Evolutionary conservation across 148 eudicot species (phyloP).

Genomic region (Linanthus parryae): DNA sequence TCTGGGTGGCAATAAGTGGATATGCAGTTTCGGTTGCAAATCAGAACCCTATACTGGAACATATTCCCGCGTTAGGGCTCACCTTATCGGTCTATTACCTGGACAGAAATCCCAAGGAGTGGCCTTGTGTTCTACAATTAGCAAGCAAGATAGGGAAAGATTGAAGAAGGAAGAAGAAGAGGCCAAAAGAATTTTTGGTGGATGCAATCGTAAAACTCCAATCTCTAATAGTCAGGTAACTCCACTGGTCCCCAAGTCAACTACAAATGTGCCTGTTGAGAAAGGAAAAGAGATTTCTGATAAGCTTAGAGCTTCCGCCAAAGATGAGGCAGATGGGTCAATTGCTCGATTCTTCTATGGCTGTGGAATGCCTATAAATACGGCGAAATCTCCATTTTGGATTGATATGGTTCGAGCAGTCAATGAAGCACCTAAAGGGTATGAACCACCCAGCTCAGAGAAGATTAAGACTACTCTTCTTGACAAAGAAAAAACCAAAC

Average conservation of each 20-base stretch:
- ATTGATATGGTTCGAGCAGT: neutral
- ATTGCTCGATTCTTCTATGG: constrained; percentile 4
- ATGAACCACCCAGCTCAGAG: constrained; percentile 3
- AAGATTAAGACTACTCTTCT: constrained; percentile 6
- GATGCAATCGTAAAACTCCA: neutral
- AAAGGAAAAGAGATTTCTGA: neutral
- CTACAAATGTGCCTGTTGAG: neutral
- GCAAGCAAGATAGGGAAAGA: neutral
- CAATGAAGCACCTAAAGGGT: constrained; percentile 2
- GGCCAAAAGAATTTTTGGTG: constrained; percentile 8
- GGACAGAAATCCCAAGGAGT: constrained; percentile 5
- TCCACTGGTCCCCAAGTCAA: neutral
- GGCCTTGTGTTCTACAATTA: neutral
- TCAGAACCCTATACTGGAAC: constrained; percentile 5
- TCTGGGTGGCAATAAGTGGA: constrained; percentile 3
- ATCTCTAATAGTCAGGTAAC: neutral
- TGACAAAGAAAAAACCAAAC: neutral
- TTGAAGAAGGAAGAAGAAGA: constrained; percentile 5
- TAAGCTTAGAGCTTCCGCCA: neutral
- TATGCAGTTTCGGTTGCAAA: constrained; percentile 7
- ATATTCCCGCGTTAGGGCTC: constrained; percentile 5
- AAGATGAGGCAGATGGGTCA: neutral
- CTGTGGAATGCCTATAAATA: constrained; percentile 1
- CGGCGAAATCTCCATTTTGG: constrained; percentile 1
- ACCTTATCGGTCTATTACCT: neutral